Base-by-base conservation (phyloP, 192 early-diverging fungal species). In the Umbelopsis ramanniana region DNA sequence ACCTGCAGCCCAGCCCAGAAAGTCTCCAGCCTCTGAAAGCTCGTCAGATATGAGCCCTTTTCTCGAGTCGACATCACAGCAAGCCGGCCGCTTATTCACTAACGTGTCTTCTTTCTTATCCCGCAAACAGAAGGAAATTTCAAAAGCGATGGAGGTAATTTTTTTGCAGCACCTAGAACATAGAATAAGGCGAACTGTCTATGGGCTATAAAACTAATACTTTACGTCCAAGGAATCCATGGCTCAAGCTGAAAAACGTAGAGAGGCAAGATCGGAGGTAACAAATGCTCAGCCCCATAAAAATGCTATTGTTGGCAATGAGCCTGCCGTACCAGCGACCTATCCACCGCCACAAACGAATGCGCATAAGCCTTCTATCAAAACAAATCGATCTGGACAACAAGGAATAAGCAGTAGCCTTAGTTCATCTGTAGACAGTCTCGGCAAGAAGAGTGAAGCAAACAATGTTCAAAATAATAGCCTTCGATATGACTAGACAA, bases 91-190 rank as follows among this genome's bases (percentile, higher is more conserved):
- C 9, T 73, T 86, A 55, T 78, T 86, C 23, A 79, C 83, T 0
- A 84, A 80, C 40, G 74, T 86, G 50, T 82, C 81, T 0, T 80
- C 80, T 26, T 86, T 86, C 53, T 76, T 86, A 33, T 72, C 74
- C 21, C 63, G 81, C 0, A 84, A 84, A 26, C 77, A 81, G 67
- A 82, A 81, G 40, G 85, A 86, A 43, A 68, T 84, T 43, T 52
- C 80, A 4, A 77, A 79, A 33, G 77, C 74, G 11, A 79, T 84
- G 52, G 73, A 81, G 22, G 85, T 82, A 76, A 71, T 29, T 29
- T 29, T n/a, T 29, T 29, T 29, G 72, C 22, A 19, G 19, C 7
- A 68, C 11, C 8, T 57, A 29, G n/a, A n/a, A n/a, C n/a, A n/a
- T n/a, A 29, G 29, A 29, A 29, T n/a, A 29, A 29, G 29, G 10